phyloP scores from a whole-genome alignment of 257 asterid species.

The Anisodus acutangulus region DNA sequence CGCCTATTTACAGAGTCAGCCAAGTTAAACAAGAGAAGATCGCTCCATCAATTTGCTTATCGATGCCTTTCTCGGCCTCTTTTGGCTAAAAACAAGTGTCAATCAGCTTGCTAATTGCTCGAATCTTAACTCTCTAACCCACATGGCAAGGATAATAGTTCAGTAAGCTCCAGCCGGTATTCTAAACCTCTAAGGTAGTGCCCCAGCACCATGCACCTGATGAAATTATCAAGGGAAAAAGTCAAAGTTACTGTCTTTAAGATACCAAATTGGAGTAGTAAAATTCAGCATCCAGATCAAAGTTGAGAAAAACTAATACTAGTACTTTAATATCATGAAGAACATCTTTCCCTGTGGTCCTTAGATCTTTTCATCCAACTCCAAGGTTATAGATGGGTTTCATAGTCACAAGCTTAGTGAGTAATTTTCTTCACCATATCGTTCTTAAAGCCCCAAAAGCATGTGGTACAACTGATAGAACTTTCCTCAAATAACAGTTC shows the following conservation, averaged over 20 bases:
- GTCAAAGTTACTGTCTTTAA: constrained; percentile 24
- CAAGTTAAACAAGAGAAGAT: not conserved
- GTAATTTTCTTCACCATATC: not conserved
- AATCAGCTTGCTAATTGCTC: constrained; percentile 42
- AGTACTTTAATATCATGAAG: no score
- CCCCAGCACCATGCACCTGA: constrained; percentile 94
- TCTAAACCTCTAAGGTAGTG: constrained; percentile 92
- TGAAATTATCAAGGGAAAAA: constrained; percentile 15
- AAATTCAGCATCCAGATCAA: constrained; percentile 13
- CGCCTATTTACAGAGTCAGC: not conserved
- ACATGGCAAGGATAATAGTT: constrained; percentile 64
- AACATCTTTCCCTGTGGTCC: not conserved
- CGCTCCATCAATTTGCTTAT: constrained; percentile 39
- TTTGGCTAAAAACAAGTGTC: constrained; percentile 22
- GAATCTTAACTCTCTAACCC: constrained; percentile 36
- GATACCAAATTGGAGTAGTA: not conserved
- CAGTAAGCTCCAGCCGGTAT: constrained; percentile 75
- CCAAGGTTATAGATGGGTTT: not conserved
- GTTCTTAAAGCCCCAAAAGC: not conserved
- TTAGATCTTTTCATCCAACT: not conserved
- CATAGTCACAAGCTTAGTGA: not conserved
- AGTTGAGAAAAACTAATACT: not conserved
- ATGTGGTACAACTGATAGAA: not conserved
- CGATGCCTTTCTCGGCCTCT: not conserved
- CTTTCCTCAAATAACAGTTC: not conserved